Evolutionary conservation across 1,139 yeast species (phyloP).

Genomic region (Candida sp.): DNA sequence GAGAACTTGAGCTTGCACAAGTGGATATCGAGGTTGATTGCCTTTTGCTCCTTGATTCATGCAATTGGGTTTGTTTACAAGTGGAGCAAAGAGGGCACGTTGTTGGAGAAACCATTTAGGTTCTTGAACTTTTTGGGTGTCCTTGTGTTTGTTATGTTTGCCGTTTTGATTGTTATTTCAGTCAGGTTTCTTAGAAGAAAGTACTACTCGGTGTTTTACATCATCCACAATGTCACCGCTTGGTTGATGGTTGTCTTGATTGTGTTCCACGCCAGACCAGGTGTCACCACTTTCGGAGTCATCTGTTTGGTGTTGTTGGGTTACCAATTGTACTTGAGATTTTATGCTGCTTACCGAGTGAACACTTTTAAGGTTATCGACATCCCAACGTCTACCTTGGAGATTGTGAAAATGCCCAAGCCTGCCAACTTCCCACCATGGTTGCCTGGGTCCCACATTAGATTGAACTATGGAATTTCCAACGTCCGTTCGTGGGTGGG

Average conservation of each 20-base stretch:
- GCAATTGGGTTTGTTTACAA: conserved; percentile 54
- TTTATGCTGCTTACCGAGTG: conserved; percentile 13
- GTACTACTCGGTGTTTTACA: conserved; percentile 35
- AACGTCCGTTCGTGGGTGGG: conserved; percentile 26
- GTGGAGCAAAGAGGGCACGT: conserved; percentile 44
- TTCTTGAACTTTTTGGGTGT: conserved; percentile 67
- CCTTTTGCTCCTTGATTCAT: conserved; percentile 58
- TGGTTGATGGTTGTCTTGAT: conserved; percentile 34
- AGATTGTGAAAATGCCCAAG: conserved; percentile 27
- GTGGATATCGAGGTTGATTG: conserved; percentile 76
- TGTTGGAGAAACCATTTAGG: conserved; percentile 41
- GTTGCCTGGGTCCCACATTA: conserved; percentile 41
- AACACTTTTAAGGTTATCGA: conserved; percentile 15
- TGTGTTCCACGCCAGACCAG: conserved; percentile 48
- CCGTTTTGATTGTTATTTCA: conserved; percentile 56
- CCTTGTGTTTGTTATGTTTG: conserved; percentile 45
- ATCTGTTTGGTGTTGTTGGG: conserved; percentile 23
- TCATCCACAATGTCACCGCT: conserved; percentile 36
- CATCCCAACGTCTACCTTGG: conserved; percentile 22
- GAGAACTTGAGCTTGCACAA: conserved; percentile 67
- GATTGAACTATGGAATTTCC: conserved; percentile 25
- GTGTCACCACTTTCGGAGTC: conserved; percentile 29
- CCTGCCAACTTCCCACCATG: conserved; percentile 31
- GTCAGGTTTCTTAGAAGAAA: conserved; percentile 35
- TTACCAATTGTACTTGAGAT: conserved; percentile 27